Evolutionary conservation across 129 eudicot species (phyloP).

Genomic region (Pulicaria dysenterica): DNA sequence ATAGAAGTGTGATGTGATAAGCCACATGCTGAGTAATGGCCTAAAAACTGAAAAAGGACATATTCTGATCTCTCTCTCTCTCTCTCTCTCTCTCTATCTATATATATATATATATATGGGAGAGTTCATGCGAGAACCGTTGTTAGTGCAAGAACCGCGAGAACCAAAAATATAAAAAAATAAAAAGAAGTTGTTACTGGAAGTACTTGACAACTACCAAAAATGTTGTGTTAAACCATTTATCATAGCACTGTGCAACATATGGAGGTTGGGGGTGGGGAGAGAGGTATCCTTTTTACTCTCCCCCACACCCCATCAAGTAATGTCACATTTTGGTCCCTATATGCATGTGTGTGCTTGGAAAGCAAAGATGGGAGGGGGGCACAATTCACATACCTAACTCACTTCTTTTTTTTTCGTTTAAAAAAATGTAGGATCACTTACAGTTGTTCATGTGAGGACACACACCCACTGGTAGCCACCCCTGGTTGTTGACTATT

Average conservation of each 20-base stretch:
- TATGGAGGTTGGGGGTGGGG: constrained; percentile 14
- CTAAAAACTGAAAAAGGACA: constrained; percentile 33
- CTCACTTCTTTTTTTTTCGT: constrained; percentile 22
- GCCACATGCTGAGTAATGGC: constrained; percentile 39
- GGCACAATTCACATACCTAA: constrained; percentile 37
- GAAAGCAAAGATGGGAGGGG: constrained; percentile 32
- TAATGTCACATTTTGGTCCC: constrained; percentile 38
- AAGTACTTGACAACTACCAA: not conserved
- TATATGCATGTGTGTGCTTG: constrained; percentile 38
- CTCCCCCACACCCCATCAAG: constrained; percentile 29
- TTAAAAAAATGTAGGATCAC: constrained; percentile 6
- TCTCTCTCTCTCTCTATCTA: too few relatives aligned
- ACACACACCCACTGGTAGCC: constrained; percentile 19
- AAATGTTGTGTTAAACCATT: constrained; percentile 1
- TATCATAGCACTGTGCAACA: constrained; percentile 18
- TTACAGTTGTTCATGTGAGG: constrained; percentile 24
- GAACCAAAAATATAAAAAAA: too few relatives aligned
- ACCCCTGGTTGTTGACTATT: too few relatives aligned
- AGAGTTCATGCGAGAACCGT: too few relatives aligned
- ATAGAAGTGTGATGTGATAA: constrained; percentile 28
- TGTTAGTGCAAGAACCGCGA: too few relatives aligned
- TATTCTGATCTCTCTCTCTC: too few relatives aligned
- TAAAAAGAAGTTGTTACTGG: too few relatives aligned
- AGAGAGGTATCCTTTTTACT: constrained; percentile 24
- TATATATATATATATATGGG: constrained; percentile 29